Conservation (phyloP, 169 alveolate species). For the Plasmodium knowlesi region DNA sequence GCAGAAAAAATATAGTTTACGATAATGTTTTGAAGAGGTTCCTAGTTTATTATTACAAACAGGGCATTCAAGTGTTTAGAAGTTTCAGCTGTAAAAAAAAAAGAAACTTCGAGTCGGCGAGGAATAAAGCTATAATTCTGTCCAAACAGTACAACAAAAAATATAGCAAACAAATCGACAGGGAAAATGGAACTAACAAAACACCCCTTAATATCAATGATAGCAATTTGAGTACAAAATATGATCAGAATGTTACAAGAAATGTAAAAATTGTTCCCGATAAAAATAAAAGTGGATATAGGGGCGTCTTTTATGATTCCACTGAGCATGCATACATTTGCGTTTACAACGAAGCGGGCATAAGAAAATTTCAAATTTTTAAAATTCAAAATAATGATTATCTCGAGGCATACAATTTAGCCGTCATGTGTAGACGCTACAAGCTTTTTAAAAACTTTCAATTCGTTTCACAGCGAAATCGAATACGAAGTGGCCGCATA, state of each 20-base stretch:
- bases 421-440: conserved; percentile 81
- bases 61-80: conserved; percentile 84
- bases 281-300: conserved; percentile 82
- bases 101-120: conserved; percentile 78
- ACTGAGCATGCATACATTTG: conserved; percentile 79
- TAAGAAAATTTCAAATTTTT: conserved; percentile 80
- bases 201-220: conserved; percentile 15
- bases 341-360: conserved; percentile 80
- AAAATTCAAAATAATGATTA: conserved; percentile 78
- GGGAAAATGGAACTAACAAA: conserved; percentile 2
- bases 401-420: conserved; percentile 80
- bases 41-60: conserved; percentile 82
- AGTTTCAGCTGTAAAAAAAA: conserved; percentile 77
- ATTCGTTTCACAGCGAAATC: conserved; percentile 80
- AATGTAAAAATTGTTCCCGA: conserved; percentile 81
- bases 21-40: conserved; percentile 80
- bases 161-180: conserved; percentile 43
- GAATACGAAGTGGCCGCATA: conserved; percentile 80
- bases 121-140: conserved; percentile 78
- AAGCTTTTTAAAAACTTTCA: conserved; percentile 79
- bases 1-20: conserved; percentile 81
- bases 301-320: conserved; percentile 84
- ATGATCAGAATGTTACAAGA: conserved; percentile 72
- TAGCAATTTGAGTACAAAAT: conserved; percentile 36
- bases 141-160: conserved; percentile 80